Percentiles rank a stretch among this genome's conserved stretches.
These are phyloP conservation scores for Favolaschia claudopus DNA, from an alignment of 768 basidiomycete species.

Conservation along the genomic window DNA sequence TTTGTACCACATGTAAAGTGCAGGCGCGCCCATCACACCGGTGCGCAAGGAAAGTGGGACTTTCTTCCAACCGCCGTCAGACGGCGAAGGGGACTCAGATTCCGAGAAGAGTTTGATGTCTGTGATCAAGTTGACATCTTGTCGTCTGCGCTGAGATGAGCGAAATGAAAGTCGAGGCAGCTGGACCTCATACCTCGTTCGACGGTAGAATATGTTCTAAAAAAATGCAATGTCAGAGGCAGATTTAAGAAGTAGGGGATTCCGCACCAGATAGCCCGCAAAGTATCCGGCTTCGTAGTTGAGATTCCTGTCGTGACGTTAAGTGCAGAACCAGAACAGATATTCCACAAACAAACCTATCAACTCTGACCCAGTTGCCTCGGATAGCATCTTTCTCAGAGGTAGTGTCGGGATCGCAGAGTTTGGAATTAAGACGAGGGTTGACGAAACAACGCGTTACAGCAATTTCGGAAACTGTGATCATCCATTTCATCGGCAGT, in stretches of 20 bases:
- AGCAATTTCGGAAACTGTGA: slow-evolving; percentile 81
- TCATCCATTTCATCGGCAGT: neutral
- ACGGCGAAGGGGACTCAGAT: slow-evolving; percentile 55
- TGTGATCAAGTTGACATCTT: slow-evolving; percentile 81
- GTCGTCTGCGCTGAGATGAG: slow-evolving; percentile 55
- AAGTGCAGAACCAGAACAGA: slow-evolving; percentile 53
- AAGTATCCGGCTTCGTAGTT: slow-evolving; percentile 25
- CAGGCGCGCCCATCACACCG: slow-evolving; percentile 63
- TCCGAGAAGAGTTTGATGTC: slow-evolving; percentile 72
- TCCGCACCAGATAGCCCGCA: slow-evolving; percentile 20
- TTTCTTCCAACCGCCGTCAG: slow-evolving; percentile 70
- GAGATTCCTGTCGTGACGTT: slow-evolving; percentile 10
- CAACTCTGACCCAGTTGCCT: slow-evolving; percentile 91
- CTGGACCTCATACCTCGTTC: slow-evolving; percentile 54
- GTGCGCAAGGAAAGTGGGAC: slow-evolving; percentile 67
- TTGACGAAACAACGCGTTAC: slow-evolving; percentile 73
- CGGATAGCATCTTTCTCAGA: slow-evolving; percentile 76
- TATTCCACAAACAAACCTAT: slow-evolving; percentile 62
- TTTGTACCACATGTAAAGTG: slow-evolving; percentile 83
- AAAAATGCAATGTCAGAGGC: slow-evolving; percentile 2
- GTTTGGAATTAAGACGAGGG: slow-evolving; percentile 58
- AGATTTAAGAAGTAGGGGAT: slow-evolving; percentile 8
- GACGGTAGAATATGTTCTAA: slow-evolving; percentile 80
- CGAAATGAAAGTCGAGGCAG: neutral
- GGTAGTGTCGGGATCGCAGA: slow-evolving; percentile 76